Percentiles rank a stretch among this genome's conserved stretches.
Conservation (phyloP, 176 grass and related monocot genomes). For the Alloteropsis semialata region DNA sequence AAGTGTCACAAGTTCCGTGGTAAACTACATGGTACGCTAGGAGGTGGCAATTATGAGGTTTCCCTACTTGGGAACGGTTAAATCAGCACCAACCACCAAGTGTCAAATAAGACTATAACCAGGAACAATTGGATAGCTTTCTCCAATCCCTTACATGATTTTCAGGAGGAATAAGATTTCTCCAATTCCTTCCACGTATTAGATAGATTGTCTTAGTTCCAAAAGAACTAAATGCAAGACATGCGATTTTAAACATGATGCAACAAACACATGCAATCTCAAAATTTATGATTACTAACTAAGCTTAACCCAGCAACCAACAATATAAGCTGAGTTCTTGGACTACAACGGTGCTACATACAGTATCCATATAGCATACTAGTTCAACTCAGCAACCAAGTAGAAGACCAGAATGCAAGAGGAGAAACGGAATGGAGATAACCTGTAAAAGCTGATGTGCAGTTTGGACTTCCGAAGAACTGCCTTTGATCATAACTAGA, state of each 20-base stretch:
- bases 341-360: background rate
- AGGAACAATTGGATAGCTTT: background rate
- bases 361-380: background rate
- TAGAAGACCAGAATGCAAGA: conserved; percentile 4
- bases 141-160: background rate
- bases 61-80: background rate
- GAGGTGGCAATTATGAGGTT: background rate
- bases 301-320: background rate
- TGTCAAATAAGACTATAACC: background rate
- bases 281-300: background rate
- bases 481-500: conserved; percentile 69
- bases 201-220: background rate
- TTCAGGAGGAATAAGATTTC: background rate
- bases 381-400: background rate
- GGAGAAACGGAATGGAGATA: background rate
- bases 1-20: background rate
- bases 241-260: background rate
- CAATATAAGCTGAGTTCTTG: background rate
- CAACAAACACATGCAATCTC: background rate
- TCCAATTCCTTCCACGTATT: too few relatives aligned
- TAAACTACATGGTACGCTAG: background rate
- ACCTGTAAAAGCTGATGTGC: conserved; percentile 80
- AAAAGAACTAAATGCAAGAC: background rate
- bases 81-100: background rate
- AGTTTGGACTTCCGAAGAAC: conserved; percentile 61